Conservation (phyloP, 371 early-diverging fungal species). For the Rhizomucor miehei region DNA sequence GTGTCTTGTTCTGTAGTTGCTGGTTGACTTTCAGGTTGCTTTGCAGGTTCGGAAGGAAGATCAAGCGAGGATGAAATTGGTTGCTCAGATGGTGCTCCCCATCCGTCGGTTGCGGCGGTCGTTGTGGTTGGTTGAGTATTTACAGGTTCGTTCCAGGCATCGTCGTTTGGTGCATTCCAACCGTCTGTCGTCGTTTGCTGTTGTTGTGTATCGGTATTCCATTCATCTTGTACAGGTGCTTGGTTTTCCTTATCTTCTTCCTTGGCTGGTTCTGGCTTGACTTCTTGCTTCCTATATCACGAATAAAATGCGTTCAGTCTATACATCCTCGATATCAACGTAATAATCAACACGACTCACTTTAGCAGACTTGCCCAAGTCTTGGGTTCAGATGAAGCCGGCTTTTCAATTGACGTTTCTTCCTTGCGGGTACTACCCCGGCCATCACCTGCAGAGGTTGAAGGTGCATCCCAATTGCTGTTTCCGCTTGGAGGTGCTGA, state of each 20-base stretch:
- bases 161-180: slow-evolving; percentile 8
- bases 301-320: slow-evolving; percentile 1
- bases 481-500: slow-evolving; percentile 2
- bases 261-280: slow-evolving; percentile 14
- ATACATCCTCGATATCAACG: neutral
- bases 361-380: slow-evolving; percentile 77
- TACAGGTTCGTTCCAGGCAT: slow-evolving; percentile 3
- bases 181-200: slow-evolving; percentile 7
- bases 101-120: slow-evolving; percentile 14
- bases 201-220: too few species aligned
- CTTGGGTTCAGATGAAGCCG: slow-evolving; percentile 38
- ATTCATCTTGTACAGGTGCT: slow-evolving; percentile 1
- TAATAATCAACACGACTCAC: slow-evolving; percentile 33
- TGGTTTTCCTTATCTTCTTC: slow-evolving; percentile 13
- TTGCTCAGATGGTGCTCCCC: slow-evolving; percentile 15
- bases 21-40: slow-evolving; percentile 3
- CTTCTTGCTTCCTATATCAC: neutral
- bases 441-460: slow-evolving; percentile 7
- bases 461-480: slow-evolving; percentile 17
- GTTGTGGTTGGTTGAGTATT: slow-evolving; percentile 4
- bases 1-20: neutral
- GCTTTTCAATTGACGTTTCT: neutral
- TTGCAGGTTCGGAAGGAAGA: slow-evolving; percentile 5
- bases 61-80: slow-evolving; percentile 1
- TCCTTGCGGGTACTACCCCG: neutral